Evolutionary conservation across 148 eudicot genomes (phyloP).

Genomic region (Chenopodium album): DNA sequence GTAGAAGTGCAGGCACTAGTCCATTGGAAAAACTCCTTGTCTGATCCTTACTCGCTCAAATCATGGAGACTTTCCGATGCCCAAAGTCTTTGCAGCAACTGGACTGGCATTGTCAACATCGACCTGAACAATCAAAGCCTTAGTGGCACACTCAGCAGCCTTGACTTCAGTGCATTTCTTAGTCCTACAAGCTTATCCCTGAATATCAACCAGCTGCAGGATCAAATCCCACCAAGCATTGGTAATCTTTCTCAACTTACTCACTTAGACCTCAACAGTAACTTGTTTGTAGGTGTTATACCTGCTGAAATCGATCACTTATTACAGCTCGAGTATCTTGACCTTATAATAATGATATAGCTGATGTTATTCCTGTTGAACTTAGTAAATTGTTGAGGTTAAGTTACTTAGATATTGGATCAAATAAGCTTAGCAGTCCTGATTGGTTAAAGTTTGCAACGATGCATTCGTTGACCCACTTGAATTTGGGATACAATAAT

Average conservation of each 20-base stretch:
- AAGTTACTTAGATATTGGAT: slow-evolving; percentile 48
- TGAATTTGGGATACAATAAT: slow-evolving; percentile 41
- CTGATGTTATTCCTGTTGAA: slow-evolving; percentile 47
- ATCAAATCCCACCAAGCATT: slow-evolving; percentile 52
- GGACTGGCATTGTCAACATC: slow-evolving; percentile 56
- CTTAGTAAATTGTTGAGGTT: slow-evolving; percentile 45
- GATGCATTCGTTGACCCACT: slow-evolving; percentile 45
- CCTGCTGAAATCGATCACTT: slow-evolving; percentile 54
- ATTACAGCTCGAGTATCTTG: slow-evolving; percentile 40
- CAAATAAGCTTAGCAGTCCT: slow-evolving; percentile 41
- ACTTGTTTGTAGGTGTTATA: slow-evolving; percentile 37
- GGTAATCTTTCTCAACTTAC: slow-evolving; percentile 46
- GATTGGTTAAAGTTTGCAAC: slow-evolving; percentile 43
- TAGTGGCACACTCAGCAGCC: slow-evolving; percentile 31
- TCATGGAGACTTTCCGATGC: too few species aligned
- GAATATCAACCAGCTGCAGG: slow-evolving; percentile 37
- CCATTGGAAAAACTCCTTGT: too few species aligned
- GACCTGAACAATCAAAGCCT: slow-evolving; percentile 30
- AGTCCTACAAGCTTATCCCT: slow-evolving; percentile 44
- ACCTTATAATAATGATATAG: slow-evolving; percentile 36
- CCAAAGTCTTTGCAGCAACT: slow-evolving; percentile 37
- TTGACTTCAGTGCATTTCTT: slow-evolving; percentile 51
- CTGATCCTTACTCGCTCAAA: too few species aligned
- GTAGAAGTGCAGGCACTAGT: too few species aligned
- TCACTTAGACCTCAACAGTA: slow-evolving; percentile 47